Evolutionary conservation across 1,284 basidiomycete genomes (phyloP), one percentile per base, ranked within the genome.

Genomic region (Flammula alnicola): DNA sequence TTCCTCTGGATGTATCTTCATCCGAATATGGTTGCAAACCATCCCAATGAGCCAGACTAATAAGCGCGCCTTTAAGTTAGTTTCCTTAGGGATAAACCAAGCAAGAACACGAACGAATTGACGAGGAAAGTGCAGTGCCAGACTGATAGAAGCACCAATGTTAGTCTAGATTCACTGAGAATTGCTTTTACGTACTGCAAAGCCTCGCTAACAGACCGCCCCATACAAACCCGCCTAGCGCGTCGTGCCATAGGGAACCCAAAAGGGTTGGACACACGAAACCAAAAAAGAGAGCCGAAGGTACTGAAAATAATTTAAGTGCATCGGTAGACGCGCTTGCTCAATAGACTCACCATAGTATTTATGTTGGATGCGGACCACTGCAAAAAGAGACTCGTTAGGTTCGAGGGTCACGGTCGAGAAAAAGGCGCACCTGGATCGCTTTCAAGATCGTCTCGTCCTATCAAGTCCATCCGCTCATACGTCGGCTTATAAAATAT

Each of bases 51-150:
- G 89, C 88, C 7, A 91, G 68, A 0, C 84, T 86, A 41, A 8
- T 16, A 29, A 9, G 38, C 29, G 22, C 31, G 43, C 1, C 31
- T 10, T 37, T 26, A 23, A 35, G 12, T 38, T 14, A 23, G 20
- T 26, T 44, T 33, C 22, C 22, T 12, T n/a, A n/a, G n/a, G n/a
- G n/a, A n/a, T 38, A 29, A 50, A 38, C 29, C 39, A 22, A 36
- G 23, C 19, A 2, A 36, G 23, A 19, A 22, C 4, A 71, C 81
- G 54, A 55, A 86, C 78, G 87, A 91, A 60, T 91, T 93, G 49
- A 93, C 83, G 12, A 86, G 72, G 66, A 91, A 91, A 0, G 88
- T 91, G 52, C 83, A 87, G 62, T 91, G 88, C 87, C 87, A 91
- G 26, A 83, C 83, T 85, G 31, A 4, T 20, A 25, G 9, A 32